phyloP scores from a whole-genome alignment of 441 rosid species.

The Aquilaria agallochum region DNA sequence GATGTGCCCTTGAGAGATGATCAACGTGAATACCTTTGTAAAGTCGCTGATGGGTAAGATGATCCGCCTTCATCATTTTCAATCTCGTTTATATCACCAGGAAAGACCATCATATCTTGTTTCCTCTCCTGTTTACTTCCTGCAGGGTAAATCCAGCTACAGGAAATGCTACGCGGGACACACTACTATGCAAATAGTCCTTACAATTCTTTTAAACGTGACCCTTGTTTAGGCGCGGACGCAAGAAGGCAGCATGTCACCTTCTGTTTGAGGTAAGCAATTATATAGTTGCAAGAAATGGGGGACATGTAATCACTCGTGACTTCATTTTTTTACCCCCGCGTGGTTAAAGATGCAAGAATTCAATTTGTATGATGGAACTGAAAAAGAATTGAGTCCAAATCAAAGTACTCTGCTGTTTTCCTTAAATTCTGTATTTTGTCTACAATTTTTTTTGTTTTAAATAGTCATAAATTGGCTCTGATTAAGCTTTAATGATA shows the following conservation, averaged over 20 bases:
- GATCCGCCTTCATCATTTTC: neutral
- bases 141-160: conserved; percentile 68
- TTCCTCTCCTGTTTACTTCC: too few species aligned
- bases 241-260: neutral
- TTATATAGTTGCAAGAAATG: neutral
- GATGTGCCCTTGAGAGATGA: conserved; percentile 90
- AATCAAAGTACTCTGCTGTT: too few species aligned
- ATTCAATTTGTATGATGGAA: neutral
- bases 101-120: neutral
- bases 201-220: neutral
- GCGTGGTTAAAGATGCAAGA: neutral
- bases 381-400: too few species aligned
- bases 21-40: conserved; percentile 81
- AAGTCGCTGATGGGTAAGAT: conserved; percentile 76
- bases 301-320: neutral
- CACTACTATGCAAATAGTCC: conserved; percentile 65
- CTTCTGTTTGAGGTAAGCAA: conserved; percentile 18
- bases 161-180: conserved; percentile 77
- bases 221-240: neutral
- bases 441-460: too few species aligned
- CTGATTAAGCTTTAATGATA: too few species aligned
- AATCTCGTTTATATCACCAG: conserved; percentile 1
- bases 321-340: neutral
- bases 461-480: too few species aligned
- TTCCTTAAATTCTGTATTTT: too few species aligned